Evolutionary conservation across 2,329 filamentous ascomycete species (phyloP).

Genomic region (Diplodia sapinea): DNA sequence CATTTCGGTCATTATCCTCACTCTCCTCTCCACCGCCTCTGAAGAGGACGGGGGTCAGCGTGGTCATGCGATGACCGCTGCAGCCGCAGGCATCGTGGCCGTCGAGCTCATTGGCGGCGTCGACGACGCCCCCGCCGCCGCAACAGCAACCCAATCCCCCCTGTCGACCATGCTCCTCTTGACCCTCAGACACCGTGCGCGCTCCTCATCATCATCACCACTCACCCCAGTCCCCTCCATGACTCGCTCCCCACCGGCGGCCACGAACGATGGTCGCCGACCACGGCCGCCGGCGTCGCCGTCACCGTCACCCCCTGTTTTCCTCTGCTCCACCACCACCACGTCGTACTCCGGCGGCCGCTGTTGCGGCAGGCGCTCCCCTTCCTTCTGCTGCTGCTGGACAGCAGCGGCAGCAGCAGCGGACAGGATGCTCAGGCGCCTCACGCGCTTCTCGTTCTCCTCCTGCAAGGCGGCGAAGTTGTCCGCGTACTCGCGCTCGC

Average conservation of each 20-base stretch:
- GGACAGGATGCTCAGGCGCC: background rate
- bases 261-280: background rate
- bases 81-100: background rate
- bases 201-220: background rate
- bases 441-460: conserved; percentile 26
- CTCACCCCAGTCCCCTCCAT: background rate
- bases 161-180: conserved; percentile 14
- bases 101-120: background rate
- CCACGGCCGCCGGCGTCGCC: background rate
- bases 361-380: no score
- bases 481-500: conserved; percentile 16
- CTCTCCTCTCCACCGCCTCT: background rate
- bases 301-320: background rate
- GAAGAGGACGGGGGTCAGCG: background rate
- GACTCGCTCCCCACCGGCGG: background rate
- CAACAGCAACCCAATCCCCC: conserved; percentile 3
- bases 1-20: background rate
- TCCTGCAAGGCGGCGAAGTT: conserved; percentile 10
- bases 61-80: background rate
- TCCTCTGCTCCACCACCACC: background rate
- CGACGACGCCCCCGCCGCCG: background rate
- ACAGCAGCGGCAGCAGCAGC: no score
- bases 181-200: background rate
- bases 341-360: background rate
- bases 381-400: background rate